phyloP scores from a whole-genome alignment of 2,329 filamentous ascomycete species.

The Hypoxylon sp. region DNA sequence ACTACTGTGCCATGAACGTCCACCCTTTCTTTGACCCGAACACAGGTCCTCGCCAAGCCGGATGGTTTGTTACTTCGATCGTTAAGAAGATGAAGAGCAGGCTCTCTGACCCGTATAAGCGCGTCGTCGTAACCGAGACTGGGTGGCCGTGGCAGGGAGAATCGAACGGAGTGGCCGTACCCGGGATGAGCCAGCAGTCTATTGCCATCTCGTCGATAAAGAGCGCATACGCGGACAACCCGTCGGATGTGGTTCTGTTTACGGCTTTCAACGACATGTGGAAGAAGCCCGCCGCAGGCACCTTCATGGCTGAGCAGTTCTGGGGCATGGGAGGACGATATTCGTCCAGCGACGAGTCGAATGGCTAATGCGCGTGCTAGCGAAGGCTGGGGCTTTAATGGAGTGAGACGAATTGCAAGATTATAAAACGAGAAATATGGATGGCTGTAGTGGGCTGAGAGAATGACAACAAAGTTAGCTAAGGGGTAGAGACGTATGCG shows the following conservation, averaged over 20 bases:
- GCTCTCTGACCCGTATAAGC: slow-evolving; percentile 58
- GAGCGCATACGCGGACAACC: slow-evolving; percentile 60
- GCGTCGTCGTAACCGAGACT: slow-evolving; percentile 79
- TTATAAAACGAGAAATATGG: slow-evolving; percentile 25
- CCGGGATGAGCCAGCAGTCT: slow-evolving; percentile 71
- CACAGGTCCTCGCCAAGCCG: slow-evolving; percentile 66
- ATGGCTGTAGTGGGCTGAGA: slow-evolving; percentile 28
- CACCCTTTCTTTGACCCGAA: slow-evolving; percentile 84
- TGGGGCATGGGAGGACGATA: slow-evolving; percentile 69
- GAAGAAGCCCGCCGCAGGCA: slow-evolving; percentile 70
- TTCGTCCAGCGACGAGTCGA: slow-evolving; percentile 42
- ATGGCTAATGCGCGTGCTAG: background rate
- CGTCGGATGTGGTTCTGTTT: slow-evolving; percentile 71
- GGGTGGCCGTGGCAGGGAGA: slow-evolving; percentile 81
- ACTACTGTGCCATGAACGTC: slow-evolving; percentile 82
- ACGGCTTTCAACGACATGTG: slow-evolving; percentile 81
- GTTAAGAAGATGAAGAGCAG: slow-evolving; percentile 54
- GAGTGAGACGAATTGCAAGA: slow-evolving; percentile 5
- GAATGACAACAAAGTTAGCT: slow-evolving; percentile 18
- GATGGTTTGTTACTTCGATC: slow-evolving; percentile 69
- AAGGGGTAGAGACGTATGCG: slow-evolving; percentile 34
- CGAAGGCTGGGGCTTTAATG: background rate
- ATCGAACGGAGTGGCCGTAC: slow-evolving; percentile 72
- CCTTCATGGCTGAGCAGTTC: slow-evolving; percentile 76
- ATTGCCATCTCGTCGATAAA: slow-evolving; percentile 72